Base-by-base conservation (phyloP, 2,329 filamentous ascomycete genomes). In the Scedosporium minutisporum region DNA sequence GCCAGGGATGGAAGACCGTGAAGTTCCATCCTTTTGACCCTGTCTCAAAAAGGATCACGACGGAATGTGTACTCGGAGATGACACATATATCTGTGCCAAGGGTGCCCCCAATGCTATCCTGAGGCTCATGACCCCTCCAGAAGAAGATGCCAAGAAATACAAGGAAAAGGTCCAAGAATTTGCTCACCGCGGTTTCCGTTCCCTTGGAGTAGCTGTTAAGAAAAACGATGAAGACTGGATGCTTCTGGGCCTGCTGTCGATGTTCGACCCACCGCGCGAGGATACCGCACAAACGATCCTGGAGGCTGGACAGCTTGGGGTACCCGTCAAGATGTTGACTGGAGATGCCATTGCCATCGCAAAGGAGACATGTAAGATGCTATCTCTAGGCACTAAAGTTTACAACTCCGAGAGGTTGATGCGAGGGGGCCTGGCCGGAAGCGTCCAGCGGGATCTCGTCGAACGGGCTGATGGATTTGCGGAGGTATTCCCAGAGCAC, bases 281-380 rank as follows among this genome's bases (percentile, higher is more conserved):
- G 70, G 88, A 91, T 74, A 91, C 88, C 65, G 88, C 88, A 67
- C 87, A 90, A 78, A 91, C 88, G 67, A 90, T 91, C 71, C 78
- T 88, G 70, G 87, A 91, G 77, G 87, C 88, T 66, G 86, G 89
- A 75, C 83, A 87, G 73, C 86, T 91, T 63, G 88, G 88, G 80
- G 87, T 91, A 41, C 85, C 84, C 67, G 88, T 91, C 68, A 91
- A 91, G 84, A 91, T 91, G 88, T 79, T 91, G 75, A 91, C 88
- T 77, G 88, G 88, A 83, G 88, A 91, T 72, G 88, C 88, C 67
- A 88, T 90, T 69, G 87, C 88, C 69, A 91, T 91, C 67, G 88
- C 88, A 64, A 90, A 90, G 80, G 88, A 91, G 77, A 91, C 88
- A 68, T 91, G 88, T 83, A 89, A 90, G 80, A 90, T 90, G 86